Evolutionary conservation across 768 basidiomycete genomes (phyloP).

Genomic region (Agrocybe praecox): DNA sequence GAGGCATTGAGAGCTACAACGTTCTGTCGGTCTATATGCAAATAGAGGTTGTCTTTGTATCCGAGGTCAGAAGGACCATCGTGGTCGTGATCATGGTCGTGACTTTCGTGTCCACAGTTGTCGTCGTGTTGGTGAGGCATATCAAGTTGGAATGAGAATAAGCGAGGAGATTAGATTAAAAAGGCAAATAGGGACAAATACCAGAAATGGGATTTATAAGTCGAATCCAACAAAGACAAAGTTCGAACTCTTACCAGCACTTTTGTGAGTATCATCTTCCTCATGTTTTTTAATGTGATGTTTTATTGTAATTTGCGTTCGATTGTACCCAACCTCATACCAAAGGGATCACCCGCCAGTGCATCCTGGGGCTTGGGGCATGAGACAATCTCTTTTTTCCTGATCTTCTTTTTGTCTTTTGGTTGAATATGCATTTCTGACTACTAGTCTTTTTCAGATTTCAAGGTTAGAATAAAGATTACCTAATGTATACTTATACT

Average conservation of each 20-base stretch:
- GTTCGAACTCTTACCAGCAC: no score
- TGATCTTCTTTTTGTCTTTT: slow-evolving; percentile 30
- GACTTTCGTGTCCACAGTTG: slow-evolving; percentile 59
- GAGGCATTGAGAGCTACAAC: slow-evolving; percentile 78
- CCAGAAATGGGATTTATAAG: background rate
- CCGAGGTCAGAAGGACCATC: slow-evolving; percentile 49
- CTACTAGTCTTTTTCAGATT: slow-evolving; percentile 6
- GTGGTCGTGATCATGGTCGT: slow-evolving; percentile 61
- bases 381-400: slow-evolving; percentile 71
- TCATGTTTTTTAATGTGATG: slow-evolving; percentile 43
- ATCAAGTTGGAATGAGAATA: background rate
- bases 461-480: slow-evolving; percentile 12
- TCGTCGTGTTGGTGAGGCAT: slow-evolving; percentile 65
- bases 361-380: slow-evolving; percentile 62
- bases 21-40: slow-evolving; percentile 77
- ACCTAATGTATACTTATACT: slow-evolving; percentile 17
- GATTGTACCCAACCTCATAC: slow-evolving; percentile 57
- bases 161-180: background rate
- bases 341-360: slow-evolving; percentile 82
- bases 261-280: slow-evolving; percentile 15
- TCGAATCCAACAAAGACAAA: background rate
- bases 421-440: slow-evolving; percentile 16
- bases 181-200: background rate
- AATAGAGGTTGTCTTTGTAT: slow-evolving; percentile 71
- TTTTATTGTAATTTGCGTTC: slow-evolving; percentile 88